Evolutionary conservation across 768 basidiomycete genomes (phyloP).

Genomic region (Amanita pallidorosea): DNA sequence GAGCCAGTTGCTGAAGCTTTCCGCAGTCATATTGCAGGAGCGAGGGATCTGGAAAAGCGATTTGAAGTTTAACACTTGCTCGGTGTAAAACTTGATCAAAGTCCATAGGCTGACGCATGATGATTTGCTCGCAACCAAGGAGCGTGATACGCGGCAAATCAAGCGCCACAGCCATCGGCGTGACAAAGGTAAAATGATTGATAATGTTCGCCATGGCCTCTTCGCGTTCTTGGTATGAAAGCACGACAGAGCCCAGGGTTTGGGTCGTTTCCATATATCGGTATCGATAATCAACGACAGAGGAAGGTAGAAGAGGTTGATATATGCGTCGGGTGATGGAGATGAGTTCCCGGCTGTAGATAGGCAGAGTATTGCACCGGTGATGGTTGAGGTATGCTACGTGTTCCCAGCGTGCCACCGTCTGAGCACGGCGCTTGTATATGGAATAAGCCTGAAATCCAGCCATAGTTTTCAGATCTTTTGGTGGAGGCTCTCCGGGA

Average conservation of each 20-base stretch:
- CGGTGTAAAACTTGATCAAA: slow-evolving; percentile 68
- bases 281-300: slow-evolving; percentile 25
- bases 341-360: slow-evolving; percentile 39
- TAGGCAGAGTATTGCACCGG: slow-evolving; percentile 45
- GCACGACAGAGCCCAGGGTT: slow-evolving; percentile 38
- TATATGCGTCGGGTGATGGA: slow-evolving; percentile 24
- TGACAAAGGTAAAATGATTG: slow-evolving; percentile 70
- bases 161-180: slow-evolving; percentile 64
- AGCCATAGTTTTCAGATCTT: slow-evolving; percentile 63
- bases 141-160: slow-evolving; percentile 64
- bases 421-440: slow-evolving; percentile 37
- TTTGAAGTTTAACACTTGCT: slow-evolving; percentile 73
- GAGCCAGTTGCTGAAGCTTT: slow-evolving; percentile 80
- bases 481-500: slow-evolving; percentile 56
- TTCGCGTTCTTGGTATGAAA: slow-evolving; percentile 53
- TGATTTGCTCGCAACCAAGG: slow-evolving; percentile 22
- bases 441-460: slow-evolving; percentile 54
- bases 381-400: slow-evolving; percentile 64
- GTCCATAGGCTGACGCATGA: slow-evolving; percentile 21
- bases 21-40: slow-evolving; percentile 94
- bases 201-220: slow-evolving; percentile 41
- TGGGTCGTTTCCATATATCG: slow-evolving; percentile 33
- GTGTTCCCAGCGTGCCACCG: slow-evolving; percentile 55
- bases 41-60: slow-evolving; percentile 87
- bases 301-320: slow-evolving; percentile 41